Evolutionary conservation across 345 rosid genomes (phyloP).

Genomic region (Populus deltoides): DNA sequence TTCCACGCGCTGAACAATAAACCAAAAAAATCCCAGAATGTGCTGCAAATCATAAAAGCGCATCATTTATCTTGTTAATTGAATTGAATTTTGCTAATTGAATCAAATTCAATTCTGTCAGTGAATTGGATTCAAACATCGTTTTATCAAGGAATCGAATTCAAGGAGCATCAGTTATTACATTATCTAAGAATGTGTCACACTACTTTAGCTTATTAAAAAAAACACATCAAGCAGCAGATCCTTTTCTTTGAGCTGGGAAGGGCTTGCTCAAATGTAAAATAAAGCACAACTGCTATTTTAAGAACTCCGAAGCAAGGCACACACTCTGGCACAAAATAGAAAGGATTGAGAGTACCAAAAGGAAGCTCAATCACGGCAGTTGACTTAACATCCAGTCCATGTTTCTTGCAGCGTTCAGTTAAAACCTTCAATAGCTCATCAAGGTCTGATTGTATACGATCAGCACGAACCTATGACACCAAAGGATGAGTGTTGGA

Average conservation of each 20-base stretch:
- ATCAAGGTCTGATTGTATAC: constrained; percentile 92
- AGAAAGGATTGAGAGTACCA: constrained; percentile 41
- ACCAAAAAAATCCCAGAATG: background rate
- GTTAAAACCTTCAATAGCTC: constrained; percentile 75
- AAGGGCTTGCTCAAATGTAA: constrained; percentile 1
- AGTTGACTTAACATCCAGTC: constrained; percentile 64
- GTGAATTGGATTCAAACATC: background rate
- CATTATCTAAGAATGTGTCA: background rate
- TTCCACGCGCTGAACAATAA: background rate
- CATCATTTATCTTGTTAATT: background rate
- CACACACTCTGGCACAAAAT: background rate
- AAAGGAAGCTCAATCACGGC: constrained; percentile 84
- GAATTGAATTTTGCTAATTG: background rate
- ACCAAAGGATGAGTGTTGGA: constrained; percentile 15
- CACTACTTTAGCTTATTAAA: background rate
- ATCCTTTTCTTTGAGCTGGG: background rate
- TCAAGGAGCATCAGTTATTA: background rate
- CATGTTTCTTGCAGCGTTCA: constrained; percentile 84
- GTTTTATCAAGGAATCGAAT: background rate
- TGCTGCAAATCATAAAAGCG: background rate
- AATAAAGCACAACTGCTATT: background rate
- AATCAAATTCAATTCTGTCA: background rate
- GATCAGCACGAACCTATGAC: constrained; percentile 89
- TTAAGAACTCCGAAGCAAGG: background rate
- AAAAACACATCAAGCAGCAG: background rate